Base-by-base conservation (phyloP, 2,329 filamentous ascomycete genomes). In the Penicillium corylophilum region DNA sequence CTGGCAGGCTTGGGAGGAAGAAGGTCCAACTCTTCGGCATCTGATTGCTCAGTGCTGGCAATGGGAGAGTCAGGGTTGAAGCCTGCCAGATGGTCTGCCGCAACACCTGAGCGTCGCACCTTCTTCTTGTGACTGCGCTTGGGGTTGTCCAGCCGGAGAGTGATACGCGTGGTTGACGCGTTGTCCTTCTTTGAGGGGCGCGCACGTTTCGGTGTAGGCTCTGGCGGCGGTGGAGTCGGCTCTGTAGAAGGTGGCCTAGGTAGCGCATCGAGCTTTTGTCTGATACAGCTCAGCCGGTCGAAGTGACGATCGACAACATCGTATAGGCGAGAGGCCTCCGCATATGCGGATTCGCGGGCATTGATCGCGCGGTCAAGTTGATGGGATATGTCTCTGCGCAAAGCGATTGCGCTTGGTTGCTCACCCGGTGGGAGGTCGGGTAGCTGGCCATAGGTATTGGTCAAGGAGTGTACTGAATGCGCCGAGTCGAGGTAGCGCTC, bases 241-340 rank as follows among this genome's bases (percentile, higher is more conserved):
- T 85, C 83, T 57, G 80, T 77, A 18, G 81, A 83, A 2, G 81
- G 78, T 16, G 82, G 83, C 66, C 82, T 77, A 2, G 83, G 82
- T 43, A 86, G 76, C 10, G 81, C 79, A 54, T 84, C 78, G 18
- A 87, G 77, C 69, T 86, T 86, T 61, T 78, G 77, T 51, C 79
- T 81, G 61, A 87, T 85, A 50, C 79, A 78, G 45, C 77, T 78
- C 44, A 86, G 69, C 42, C 82, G 77, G 57, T 79, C 78, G 58
- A 79, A 77, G 63, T 83, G 80, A 60, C 80, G 78, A 64, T 83
- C 76, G 6, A 82, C 77, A 38, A 81, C 78, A 64, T 84, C 81
- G 65, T 79, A 79, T 22, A 84, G 69, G 20, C 82, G 77, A 55
- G 74, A 75, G 7, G 82, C 79, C 67, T 84, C 82, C 12, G 80